Evolutionary conservation across 441 rosid species (phyloP), one percentile per base, ranked within the genome.

Genomic region (Adansonia madagascariensis): DNA sequence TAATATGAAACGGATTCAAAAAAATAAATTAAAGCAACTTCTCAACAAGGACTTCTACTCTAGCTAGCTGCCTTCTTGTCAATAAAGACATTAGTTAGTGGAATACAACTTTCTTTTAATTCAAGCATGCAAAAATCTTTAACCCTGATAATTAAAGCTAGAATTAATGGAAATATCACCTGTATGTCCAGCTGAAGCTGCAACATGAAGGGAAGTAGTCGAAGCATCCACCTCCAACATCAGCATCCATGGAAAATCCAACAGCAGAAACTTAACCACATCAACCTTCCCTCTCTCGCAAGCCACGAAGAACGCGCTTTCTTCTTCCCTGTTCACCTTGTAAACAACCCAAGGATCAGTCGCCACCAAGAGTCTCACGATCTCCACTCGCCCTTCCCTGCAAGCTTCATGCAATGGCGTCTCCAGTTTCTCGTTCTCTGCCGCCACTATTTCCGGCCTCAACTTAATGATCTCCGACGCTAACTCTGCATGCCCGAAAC

Each of bases 321-420:
- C 55, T 1, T 69, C 72, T 1, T 73, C 57, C 17, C 64, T 17
- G 53, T 86, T 86, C 18, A 76, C 41, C 78, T 81, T 76, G 27
- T 47, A 79, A 59, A 84, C 20, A 3, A 78, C 75, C 78, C 74
- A 75, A 0, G 84, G 82, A 39, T 83, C 86, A 0, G 20, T 52
- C 80, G 76, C 84, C 75, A 82, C 79, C 66, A 89, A 20, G 0
- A 75, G 8, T 69, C 2, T 75, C 49, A 83, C 85, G 56, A 83
- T 77, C 72, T 80, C 84, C 43, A 57, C 66, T 55, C 70, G 55
- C 80, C 92, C 92, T 35, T 76, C 82, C 46, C 85, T 53, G 73
- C 85, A 88, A 2, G 90, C 89, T 60, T 83, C 87, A 20, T 87
- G 88, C 75, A 89, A 66, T 6, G 90, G 87, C 0, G 87, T 89